Conservation (phyloP, 305 asterid genomes). For the Solanum hybrid region DNA sequence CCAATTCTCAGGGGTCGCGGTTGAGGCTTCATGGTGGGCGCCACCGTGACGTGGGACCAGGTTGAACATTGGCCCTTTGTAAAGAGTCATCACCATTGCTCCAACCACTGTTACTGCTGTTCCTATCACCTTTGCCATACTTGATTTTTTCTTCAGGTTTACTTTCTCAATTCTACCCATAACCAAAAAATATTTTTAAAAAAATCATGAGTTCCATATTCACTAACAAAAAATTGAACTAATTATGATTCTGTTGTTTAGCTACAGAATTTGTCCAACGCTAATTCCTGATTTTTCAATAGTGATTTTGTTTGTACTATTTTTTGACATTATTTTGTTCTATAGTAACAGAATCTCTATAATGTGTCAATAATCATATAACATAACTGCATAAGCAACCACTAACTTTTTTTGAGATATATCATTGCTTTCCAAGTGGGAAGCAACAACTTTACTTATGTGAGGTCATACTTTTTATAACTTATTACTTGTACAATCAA, state of each 20-base stretch:
- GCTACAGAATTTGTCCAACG: fast-evolving
- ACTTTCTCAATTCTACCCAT: slow-evolving; percentile 57
- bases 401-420: neutral
- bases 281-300: neutral
- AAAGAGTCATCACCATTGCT: slow-evolving; percentile 86
- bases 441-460: neutral
- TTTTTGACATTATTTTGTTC: neutral
- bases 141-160: slow-evolving; percentile 40
- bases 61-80: slow-evolving; percentile 67
- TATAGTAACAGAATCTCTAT: neutral
- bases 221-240: neutral
- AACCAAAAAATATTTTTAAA: neutral
- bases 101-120: slow-evolving; percentile 67
- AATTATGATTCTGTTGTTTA: neutral
- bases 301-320: neutral
- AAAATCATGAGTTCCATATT: neutral
- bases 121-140: slow-evolving; percentile 76
- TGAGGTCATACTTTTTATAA: neutral
- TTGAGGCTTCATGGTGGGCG: slow-evolving; percentile 20
- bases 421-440: neutral
- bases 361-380: neutral
- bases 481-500: neutral
- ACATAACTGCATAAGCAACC: neutral
- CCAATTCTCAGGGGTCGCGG: slow-evolving; percentile 39
- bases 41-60: slow-evolving; percentile 41